Evolutionary conservation across 306 rosid species (phyloP), one percentile per base, ranked within the genome.

Genomic region (Vicia faba): DNA sequence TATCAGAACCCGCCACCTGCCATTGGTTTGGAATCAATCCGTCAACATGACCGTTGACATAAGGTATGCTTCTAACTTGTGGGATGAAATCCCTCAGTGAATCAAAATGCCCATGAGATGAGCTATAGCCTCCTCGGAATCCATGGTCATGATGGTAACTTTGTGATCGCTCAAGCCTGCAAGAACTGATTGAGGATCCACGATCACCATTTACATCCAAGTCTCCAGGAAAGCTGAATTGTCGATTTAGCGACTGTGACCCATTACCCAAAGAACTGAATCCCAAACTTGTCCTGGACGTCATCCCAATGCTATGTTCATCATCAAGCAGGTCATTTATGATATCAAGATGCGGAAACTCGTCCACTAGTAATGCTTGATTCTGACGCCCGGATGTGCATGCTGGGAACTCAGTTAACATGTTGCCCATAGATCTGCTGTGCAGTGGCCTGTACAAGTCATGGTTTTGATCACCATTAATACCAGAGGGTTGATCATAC

Each of bases 301-400:
- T 70, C 65, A 23, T 78, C 50, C 88, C 91, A 40, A 69, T 71
- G 53, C 76, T 81, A 23, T 83, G 74, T 39, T 86, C 99, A 65
- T 95, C 99, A 38, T 95, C 96, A 16, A 95, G 97, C 66, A 95
- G 85, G 72, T 91, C 99, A 71, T 95, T 95, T 78, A 95, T 95
- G 61, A 95, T 91, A 76, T 95, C 99, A 25, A 95, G 90, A 80
- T 95, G 97, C 2, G 99, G 99, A 75, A 95, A 95, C 55, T 93
- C 99, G 64, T 95, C 97, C 3, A 79, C 85, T 59, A 82, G 67
- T 56, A 82, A 70, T 39, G 90, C 96, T 86, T 82, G 97, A 69
- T 65, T 68, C 65, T 82, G 90, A 28, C 83, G 95, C 65, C 96
- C 89, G 0, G 96, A 86, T 3, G 90, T 74, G 74, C 96, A 65